Conservation (phyloP, 148 eudicot species). For the Spergularia marina region DNA sequence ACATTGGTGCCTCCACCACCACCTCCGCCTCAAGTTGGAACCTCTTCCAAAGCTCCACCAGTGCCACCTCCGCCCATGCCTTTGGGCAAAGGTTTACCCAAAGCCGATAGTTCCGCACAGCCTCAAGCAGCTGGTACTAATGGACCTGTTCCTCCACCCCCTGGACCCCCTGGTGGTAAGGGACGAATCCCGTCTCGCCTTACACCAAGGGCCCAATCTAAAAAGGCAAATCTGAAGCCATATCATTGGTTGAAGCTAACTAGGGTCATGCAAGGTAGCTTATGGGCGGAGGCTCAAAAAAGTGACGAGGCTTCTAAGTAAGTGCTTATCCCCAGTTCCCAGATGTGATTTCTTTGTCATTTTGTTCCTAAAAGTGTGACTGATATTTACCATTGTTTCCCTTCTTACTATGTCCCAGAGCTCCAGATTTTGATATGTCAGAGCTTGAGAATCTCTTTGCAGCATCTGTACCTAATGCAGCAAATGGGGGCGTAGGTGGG, state of each 20-base stretch:
- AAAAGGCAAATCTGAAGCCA: conserved; percentile 62
- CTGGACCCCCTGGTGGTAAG: conserved; percentile 54
- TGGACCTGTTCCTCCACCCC: conserved; percentile 59
- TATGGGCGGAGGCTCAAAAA: conserved; percentile 93
- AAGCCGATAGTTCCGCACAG: conserved; percentile 31
- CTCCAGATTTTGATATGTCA: conserved; percentile 76
- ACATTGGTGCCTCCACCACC: conserved; percentile 18
- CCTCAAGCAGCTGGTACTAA: conserved; percentile 36
- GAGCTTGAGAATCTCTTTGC: conserved; percentile 93
- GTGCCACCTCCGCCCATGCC: conserved; percentile 66
- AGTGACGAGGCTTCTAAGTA: conserved; percentile 79
- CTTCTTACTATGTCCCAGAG: conserved; percentile 37
- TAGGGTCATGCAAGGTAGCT: conserved; percentile 78
- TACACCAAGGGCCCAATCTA: conserved; percentile 40
- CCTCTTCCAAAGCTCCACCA: conserved; percentile 43
- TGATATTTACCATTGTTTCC: not conserved
- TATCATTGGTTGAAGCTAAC: conserved; percentile 89
- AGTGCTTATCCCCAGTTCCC: conserved; percentile 10
- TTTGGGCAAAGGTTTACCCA: conserved; percentile 34
- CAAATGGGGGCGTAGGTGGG: conserved; percentile 40
- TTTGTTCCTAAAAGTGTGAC: not conserved
- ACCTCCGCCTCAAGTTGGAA: not conserved
- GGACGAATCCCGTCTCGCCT: conserved; percentile 41
- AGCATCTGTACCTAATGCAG: conserved; percentile 51
- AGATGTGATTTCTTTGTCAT: conserved; percentile 3